Evolutionary conservation across 179 eudicot species (phyloP).

Genomic region (Amaranthus tricolor): DNA sequence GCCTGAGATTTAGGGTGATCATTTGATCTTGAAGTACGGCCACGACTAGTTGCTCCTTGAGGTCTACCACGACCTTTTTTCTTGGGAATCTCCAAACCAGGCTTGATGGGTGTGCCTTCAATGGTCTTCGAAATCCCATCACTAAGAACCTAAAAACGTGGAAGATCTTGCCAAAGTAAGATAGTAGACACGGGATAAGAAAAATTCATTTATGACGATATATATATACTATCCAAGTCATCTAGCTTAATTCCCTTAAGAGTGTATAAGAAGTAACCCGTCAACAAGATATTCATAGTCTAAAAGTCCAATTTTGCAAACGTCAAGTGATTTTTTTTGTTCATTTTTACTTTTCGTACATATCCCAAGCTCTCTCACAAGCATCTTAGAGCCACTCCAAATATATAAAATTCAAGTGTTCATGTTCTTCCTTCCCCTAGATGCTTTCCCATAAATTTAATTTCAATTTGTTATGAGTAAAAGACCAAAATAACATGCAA

Average conservation of each 20-base stretch:
- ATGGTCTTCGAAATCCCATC: slow-evolving; percentile 45
- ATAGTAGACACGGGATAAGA: not conserved
- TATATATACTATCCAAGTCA: not conserved
- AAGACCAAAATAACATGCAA: not conserved
- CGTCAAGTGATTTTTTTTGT: not conserved
- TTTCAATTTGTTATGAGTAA: not conserved
- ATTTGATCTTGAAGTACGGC: slow-evolving; percentile 64
- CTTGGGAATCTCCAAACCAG: slow-evolving; percentile 44
- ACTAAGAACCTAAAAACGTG: slow-evolving; percentile 44
- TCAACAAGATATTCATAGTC: not conserved
- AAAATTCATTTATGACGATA: not conserved
- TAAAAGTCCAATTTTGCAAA: not conserved
- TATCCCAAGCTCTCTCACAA: not conserved
- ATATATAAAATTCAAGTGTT: not conserved
- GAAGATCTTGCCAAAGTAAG: not conserved
- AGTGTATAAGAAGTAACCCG: not conserved
- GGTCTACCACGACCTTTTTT: slow-evolving; percentile 86
- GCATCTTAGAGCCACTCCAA: not conserved
- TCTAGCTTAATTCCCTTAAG: not conserved
- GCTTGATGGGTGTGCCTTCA: slow-evolving; percentile 44
- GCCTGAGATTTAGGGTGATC: slow-evolving; percentile 56
- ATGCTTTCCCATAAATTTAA: not conserved
- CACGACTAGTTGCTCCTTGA: slow-evolving; percentile 56
- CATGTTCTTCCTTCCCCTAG: not conserved
- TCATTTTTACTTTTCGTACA: not conserved